These are phyloP conservation scores for Stachybotrys elegans DNA, from an alignment of 2,329 filamentous ascomycete species.

Conservation along the genomic window DNA sequence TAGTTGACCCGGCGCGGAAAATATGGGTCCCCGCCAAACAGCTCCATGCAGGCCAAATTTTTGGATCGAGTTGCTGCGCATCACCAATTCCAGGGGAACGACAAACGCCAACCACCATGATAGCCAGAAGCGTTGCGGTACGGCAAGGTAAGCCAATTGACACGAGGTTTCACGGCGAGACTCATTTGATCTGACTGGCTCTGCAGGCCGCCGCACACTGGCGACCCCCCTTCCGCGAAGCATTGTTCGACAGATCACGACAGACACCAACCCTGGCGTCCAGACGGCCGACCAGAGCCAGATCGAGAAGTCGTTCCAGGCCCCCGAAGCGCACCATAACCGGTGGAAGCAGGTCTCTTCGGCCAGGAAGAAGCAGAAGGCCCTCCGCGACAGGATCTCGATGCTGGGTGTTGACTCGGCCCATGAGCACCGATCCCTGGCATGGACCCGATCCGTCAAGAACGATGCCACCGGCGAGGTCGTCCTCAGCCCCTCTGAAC, in stretches of 20 bases:
- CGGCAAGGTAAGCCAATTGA: conserved; percentile 45
- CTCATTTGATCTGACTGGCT: too few relatives aligned
- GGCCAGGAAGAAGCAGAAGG: conserved; percentile 29
- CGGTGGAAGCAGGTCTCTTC: conserved; percentile 5
- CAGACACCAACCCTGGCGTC: too few relatives aligned
- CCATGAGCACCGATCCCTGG: conserved; percentile 24
- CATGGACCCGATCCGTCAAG: conserved; percentile 27
- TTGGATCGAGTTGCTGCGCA: conserved; percentile 16
- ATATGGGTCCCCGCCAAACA: conserved; percentile 8
- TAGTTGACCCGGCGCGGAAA: conserved; percentile 13
- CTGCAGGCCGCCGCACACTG: conserved; percentile 48
- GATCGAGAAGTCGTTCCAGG: conserved; percentile 9
- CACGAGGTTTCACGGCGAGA: background rate
- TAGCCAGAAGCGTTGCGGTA: conserved; percentile 47
- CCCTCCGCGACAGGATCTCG: conserved; percentile 25
- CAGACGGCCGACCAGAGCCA: conserved; percentile 11
- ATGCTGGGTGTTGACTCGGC: conserved; percentile 28
- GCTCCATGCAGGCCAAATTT: conserved; percentile 22
- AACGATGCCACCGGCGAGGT: conserved; percentile 28
- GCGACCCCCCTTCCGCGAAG: conserved; percentile 35
- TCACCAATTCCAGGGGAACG: conserved; percentile 9
- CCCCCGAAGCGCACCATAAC: background rate
- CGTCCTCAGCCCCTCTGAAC: conserved; percentile 27
- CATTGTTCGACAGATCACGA: conserved; percentile 27
- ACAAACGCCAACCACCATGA: conserved; percentile 39